phyloP scores from a whole-genome alignment of 768 basidiomycete genomes.

The Xanthoconium stramineum region DNA sequence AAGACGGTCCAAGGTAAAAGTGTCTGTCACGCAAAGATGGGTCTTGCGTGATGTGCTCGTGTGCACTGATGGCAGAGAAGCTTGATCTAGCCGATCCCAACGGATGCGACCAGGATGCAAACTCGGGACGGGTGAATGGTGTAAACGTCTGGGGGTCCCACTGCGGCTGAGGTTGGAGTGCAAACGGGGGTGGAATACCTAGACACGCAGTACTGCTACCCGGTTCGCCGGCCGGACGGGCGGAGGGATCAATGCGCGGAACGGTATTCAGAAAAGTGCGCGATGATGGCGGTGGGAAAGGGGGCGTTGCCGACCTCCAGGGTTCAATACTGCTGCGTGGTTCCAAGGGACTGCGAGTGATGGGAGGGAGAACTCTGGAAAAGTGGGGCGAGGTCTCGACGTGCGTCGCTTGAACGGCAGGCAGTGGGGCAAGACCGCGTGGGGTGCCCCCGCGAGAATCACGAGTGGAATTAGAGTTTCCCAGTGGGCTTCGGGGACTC shows the following conservation, averaged over 20 bases:
- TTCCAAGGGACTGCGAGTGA: slow-evolving; percentile 17
- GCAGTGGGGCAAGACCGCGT: slow-evolving; percentile 10
- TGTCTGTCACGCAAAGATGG: slow-evolving; percentile 9
- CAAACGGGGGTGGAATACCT: slow-evolving; percentile 53
- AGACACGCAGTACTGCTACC: slow-evolving; percentile 8
- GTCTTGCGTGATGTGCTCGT: slow-evolving; percentile 17
- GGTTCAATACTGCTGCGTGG: slow-evolving; percentile 13
- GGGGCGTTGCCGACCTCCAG: slow-evolving; percentile 20
- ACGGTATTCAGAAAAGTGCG: slow-evolving; percentile 13
- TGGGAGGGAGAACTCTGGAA: slow-evolving; percentile 30
- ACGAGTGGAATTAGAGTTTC: slow-evolving; percentile 7
- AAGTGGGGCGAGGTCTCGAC: slow-evolving; percentile 22
- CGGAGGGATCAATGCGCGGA: slow-evolving; percentile 20
- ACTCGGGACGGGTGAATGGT: slow-evolving; percentile 36
- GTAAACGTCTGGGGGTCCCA: slow-evolving; percentile 52
- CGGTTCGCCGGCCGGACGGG: slow-evolving; percentile 17
- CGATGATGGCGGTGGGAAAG: slow-evolving; percentile 27
- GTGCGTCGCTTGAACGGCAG: slow-evolving; percentile 7
- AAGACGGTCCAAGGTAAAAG: slow-evolving; percentile 2
- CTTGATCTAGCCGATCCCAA: slow-evolving; percentile 28
- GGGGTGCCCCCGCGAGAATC: slow-evolving; percentile 12
- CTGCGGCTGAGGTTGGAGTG: slow-evolving; percentile 63
- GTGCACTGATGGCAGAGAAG: slow-evolving; percentile 14
- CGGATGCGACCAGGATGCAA: slow-evolving; percentile 33
- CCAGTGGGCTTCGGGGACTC: slow-evolving; percentile 7